Conservation (phyloP, 345 rosid genomes). For the Physaria fendleri region DNA sequence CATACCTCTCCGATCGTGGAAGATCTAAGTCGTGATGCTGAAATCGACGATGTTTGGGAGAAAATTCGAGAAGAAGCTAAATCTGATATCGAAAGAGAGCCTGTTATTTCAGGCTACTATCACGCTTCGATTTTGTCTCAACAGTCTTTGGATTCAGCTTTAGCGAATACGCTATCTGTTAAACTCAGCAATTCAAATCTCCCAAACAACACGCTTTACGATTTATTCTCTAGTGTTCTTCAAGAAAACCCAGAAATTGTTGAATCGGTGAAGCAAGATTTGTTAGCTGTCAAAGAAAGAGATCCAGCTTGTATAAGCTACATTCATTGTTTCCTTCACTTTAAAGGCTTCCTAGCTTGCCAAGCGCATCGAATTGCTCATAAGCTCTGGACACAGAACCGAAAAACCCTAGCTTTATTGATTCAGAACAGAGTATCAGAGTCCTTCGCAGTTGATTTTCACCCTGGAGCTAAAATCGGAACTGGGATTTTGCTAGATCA, state of each 20-base stretch:
- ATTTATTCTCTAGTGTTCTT: constrained; percentile 53
- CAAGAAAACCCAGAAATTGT: constrained; percentile 43
- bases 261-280: constrained; percentile 48
- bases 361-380: constrained; percentile 84
- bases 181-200: constrained; percentile 62
- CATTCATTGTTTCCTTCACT: constrained; percentile 69
- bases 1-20: no score
- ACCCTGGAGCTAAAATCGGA: constrained; percentile 89
- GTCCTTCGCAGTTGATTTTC: constrained; percentile 71
- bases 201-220: constrained; percentile 48
- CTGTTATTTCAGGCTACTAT: constrained; percentile 61
- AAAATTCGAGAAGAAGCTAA: constrained; percentile 61
- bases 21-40: no score
- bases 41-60: constrained; percentile 51
- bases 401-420: constrained; percentile 54
- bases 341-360: constrained; percentile 72
- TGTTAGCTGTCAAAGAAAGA: constrained; percentile 61
- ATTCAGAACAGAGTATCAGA: constrained; percentile 75
- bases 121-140: constrained; percentile 58
- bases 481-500: constrained; percentile 74
- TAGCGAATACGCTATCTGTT: constrained; percentile 64
- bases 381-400: constrained; percentile 60
- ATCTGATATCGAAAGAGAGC: constrained; percentile 56
- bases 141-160: constrained; percentile 51
- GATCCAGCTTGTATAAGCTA: constrained; percentile 86